Evolutionary conservation across 2,329 filamentous ascomycete genomes (phyloP).

Genomic region (Leptographium flavum): DNA sequence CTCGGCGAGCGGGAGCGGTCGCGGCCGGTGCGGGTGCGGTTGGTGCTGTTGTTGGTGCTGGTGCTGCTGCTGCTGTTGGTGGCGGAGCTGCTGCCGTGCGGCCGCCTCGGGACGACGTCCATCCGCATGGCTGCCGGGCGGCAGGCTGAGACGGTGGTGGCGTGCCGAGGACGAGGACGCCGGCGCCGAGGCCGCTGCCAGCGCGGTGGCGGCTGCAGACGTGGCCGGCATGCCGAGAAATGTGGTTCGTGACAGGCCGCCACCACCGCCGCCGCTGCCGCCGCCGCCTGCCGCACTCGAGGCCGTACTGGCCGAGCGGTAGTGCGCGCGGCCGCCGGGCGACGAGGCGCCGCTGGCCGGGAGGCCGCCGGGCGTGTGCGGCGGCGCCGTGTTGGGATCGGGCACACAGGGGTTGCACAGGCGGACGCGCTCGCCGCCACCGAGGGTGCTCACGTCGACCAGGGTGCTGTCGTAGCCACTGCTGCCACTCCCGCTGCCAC

Average conservation of each 20-base stretch:
- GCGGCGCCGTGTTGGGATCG: constrained; percentile 44
- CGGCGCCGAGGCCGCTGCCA: constrained; percentile 5
- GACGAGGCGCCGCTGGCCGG: constrained; percentile 18
- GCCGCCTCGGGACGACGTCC: no score
- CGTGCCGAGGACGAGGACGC: constrained; percentile 7
- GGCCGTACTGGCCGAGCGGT: constrained; percentile 28
- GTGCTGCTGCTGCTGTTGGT: constrained; percentile 4
- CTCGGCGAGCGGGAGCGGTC: constrained; percentile 31
- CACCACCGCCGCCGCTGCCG: no score
- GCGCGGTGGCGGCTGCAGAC: no score
- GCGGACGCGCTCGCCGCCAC: constrained; percentile 42
- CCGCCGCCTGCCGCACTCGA: constrained; percentile 15
- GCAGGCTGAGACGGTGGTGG: constrained; percentile 12
- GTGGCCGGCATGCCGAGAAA: not conserved
- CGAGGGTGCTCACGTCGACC: constrained; percentile 17
- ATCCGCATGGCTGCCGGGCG: constrained; percentile 13
- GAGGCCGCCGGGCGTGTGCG: constrained; percentile 17
- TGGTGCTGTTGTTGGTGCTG: not conserved
- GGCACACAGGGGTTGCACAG: constrained; percentile 50
- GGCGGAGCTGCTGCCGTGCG: constrained; percentile 4
- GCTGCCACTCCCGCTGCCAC: not conserved
- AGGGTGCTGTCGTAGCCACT: constrained; percentile 24
- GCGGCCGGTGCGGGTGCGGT: not conserved
- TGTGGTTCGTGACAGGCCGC: not conserved
- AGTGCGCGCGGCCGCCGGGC: constrained; percentile 23